Evolutionary conservation across 257 asterid genomes (phyloP).

Genomic region (Nicotiana sylvestris): DNA sequence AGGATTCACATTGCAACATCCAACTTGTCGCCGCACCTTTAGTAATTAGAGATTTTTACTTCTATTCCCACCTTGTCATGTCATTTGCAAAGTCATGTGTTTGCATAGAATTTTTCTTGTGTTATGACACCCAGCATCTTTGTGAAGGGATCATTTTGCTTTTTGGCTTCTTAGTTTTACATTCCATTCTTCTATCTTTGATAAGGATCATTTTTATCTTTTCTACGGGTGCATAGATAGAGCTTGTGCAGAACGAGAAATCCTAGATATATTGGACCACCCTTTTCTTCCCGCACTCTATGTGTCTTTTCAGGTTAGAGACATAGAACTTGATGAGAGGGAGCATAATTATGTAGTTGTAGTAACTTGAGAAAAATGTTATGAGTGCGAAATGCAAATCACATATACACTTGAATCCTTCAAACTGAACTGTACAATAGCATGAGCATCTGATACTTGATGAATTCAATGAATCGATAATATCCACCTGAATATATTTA

Average conservation of each 20-base stretch:
- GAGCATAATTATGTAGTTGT: not conserved
- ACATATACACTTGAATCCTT: not conserved
- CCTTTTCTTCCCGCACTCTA: constrained; percentile 98
- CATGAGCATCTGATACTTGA: not conserved
- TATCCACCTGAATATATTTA: not conserved
- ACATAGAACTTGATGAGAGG: not conserved
- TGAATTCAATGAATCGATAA: not conserved
- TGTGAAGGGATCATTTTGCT: not conserved
- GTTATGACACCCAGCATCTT: not conserved
- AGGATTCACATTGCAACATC: not conserved
- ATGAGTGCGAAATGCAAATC: not conserved
- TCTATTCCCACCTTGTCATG: not conserved
- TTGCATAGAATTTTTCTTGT: not conserved
- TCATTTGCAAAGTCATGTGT: not conserved
- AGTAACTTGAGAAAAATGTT: not conserved
- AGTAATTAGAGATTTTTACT: not conserved
- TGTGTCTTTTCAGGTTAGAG: constrained; percentile 92
- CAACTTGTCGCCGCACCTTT: too few species aligned
- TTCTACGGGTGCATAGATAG: constrained; percentile 72
- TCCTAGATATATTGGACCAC: constrained; percentile 93
- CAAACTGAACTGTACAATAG: not conserved
- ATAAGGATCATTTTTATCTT: not conserved
- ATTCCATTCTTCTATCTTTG: not conserved
- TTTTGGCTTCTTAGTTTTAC: not conserved
- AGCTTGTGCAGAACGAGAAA: constrained; percentile 99